phyloP scores from a whole-genome alignment of 2,329 filamentous ascomycete species.

The Eutypella sp. region DNA sequence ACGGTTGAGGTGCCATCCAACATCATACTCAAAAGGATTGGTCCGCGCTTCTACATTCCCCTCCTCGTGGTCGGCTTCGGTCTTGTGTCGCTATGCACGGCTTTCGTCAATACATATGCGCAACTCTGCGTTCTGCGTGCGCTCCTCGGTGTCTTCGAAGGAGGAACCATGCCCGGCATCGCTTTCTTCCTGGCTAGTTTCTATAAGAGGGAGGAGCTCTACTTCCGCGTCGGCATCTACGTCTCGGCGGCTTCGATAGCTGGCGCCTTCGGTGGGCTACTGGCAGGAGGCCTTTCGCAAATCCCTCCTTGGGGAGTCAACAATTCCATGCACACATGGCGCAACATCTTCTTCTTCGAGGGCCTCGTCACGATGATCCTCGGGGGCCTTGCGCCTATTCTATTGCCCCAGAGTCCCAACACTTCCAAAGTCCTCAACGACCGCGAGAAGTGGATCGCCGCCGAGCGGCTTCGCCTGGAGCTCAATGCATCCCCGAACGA shows the following conservation, averaged over 20 bases:
- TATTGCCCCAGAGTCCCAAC: conserved; percentile 46
- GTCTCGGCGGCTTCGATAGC: conserved; percentile 50
- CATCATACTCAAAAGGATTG: conserved; percentile 48
- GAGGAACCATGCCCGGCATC: conserved; percentile 53
- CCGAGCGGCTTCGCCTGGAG: conserved; percentile 45
- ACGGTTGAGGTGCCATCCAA: conserved; percentile 52
- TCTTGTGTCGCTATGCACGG: conserved; percentile 47
- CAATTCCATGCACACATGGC: conserved; percentile 44
- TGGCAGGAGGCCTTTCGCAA: conserved; percentile 46
- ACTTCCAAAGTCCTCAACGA: conserved; percentile 46
- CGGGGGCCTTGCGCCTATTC: conserved; percentile 42
- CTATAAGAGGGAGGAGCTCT: conserved; percentile 51
- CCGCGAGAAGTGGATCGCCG: conserved; percentile 50
- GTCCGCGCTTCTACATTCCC: conserved; percentile 49
- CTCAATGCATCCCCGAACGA: conserved; percentile 41
- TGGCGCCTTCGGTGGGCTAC: conserved; percentile 52
- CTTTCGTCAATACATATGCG: conserved; percentile 44
- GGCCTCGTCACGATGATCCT: conserved; percentile 48
- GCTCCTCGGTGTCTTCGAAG: conserved; percentile 51
- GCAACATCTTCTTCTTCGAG: conserved; percentile 61
- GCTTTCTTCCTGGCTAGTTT: conserved; percentile 53
- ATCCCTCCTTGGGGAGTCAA: conserved; percentile 49
- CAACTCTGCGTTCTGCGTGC: conserved; percentile 43
- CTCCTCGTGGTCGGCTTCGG: conserved; percentile 52
- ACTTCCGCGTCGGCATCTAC: conserved; percentile 52